Percentiles rank a stretch among this genome's conserved stretches.
phyloP scores from a whole-genome alignment of 306 rosid species.

The Astragalus membranaceus region DNA sequence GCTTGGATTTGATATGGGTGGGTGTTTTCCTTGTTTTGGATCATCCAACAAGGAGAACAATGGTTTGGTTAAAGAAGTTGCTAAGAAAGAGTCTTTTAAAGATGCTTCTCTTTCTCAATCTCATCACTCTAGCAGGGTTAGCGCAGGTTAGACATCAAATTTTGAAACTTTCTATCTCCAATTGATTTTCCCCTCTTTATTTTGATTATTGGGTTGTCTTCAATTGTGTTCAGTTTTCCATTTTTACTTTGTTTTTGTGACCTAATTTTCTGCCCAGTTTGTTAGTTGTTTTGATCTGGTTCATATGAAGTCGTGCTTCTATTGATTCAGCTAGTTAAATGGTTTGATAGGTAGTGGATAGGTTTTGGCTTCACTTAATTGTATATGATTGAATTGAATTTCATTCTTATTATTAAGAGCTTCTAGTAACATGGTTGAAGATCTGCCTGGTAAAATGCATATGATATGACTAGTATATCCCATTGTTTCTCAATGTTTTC shows the following conservation, averaged over 20 bases:
- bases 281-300: conserved; percentile 52
- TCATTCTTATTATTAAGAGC: conserved; percentile 6
- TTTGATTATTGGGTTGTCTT: conserved; percentile 20
- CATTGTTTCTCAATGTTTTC: conserved; percentile 24
- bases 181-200: conserved; percentile 6
- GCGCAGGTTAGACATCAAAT: conserved; percentile 48
- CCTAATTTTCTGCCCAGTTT: conserved; percentile 19
- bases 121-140: conserved; percentile 57
- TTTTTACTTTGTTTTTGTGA: background rate
- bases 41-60: conserved; percentile 67
- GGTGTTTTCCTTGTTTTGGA: conserved; percentile 97
- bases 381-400: conserved; percentile 20
- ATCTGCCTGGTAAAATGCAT: conserved; percentile 21
- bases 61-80: conserved; percentile 57
- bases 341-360: background rate
- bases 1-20: conserved; percentile 80
- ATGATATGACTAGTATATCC: background rate
- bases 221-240: conserved; percentile 36
- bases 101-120: conserved; percentile 69
- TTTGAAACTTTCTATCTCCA: background rate
- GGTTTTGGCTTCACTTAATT: background rate
- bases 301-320: conserved; percentile 29
- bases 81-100: conserved; percentile 64
- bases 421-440: conserved; percentile 26
- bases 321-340: background rate